A percentile compares a stretch with the other conserved stretches of the same genome.
These are phyloP conservation scores for Xylaria polymorpha DNA, from an alignment of 2,329 filamentous ascomycete genomes.

Conservation along the genomic window DNA sequence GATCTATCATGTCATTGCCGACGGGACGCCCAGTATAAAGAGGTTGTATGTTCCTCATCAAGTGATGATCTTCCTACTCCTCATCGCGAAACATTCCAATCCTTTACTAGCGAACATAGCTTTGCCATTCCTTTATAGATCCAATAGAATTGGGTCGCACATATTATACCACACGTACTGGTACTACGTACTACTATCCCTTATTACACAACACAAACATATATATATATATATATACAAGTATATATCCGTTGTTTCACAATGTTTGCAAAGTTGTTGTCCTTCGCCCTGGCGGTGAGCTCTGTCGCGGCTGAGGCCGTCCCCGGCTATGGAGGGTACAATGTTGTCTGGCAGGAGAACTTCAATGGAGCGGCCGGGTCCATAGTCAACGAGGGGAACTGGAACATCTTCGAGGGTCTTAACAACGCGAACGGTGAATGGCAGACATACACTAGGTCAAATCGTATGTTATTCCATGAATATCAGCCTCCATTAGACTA, in stretches of 20 bases:
- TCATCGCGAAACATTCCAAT: constrained; percentile 34
- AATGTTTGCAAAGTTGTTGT: constrained; percentile 45
- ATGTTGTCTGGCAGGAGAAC: constrained; percentile 58
- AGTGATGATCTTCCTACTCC: constrained; percentile 40
- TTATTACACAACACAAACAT: constrained; percentile 26
- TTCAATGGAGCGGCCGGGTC: constrained; percentile 57
- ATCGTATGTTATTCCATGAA: constrained; percentile 34
- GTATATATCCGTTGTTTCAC: background rate
- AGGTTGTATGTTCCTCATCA: constrained; percentile 33
- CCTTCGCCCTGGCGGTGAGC: constrained; percentile 39
- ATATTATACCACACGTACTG: constrained; percentile 24
- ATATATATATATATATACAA: constrained; percentile 18
- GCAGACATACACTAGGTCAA: constrained; percentile 59
- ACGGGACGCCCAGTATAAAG: constrained; percentile 34
- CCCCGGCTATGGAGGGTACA: constrained; percentile 56
- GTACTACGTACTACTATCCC: constrained; percentile 5
- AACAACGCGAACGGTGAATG: constrained; percentile 60
- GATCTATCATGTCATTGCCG: constrained; percentile 14
- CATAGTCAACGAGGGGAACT: constrained; percentile 54
- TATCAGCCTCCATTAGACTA: background rate
- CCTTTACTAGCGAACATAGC: constrained; percentile 39
- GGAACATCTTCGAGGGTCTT: constrained; percentile 60
- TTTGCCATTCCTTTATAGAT: constrained; percentile 43
- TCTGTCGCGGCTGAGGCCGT: constrained; percentile 41
- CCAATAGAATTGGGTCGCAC: constrained; percentile 37